Base-by-base conservation (phyloP, 2,329 filamentous ascomycete genomes). In the Aureobasidium sp. region DNA sequence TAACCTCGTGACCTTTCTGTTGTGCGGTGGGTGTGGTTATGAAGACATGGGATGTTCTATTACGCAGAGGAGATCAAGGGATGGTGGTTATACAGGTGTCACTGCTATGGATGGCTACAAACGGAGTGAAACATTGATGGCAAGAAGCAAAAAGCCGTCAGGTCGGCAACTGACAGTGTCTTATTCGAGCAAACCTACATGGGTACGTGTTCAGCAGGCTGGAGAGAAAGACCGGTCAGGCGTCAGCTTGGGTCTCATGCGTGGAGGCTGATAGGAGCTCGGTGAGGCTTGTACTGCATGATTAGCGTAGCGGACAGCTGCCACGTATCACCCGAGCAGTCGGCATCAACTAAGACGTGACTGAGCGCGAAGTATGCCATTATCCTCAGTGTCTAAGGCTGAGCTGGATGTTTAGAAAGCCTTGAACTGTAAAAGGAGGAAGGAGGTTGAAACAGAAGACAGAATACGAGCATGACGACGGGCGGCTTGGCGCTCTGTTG, bases 401-500 rank as follows among this genome's bases (percentile, higher is more conserved):
- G 40, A 24, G 24, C 15, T 29, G 42, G 6, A 17, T 17, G 42
- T 24, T 17, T 45, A 14, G 19, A 27, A 9, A 6, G 22, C 6
- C 22, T 45, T 14, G 9, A 2, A 44, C 11, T 24, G n/a, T 24
- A 9, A 9, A 15, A 2, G 45, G 44, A 17, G 45, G 24, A 15
- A 2, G 45, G 44, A 17, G 45, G 24, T n/a, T 7, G 14, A 48
- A 24, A n/a, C 24, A n/a, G 11, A 8, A 29, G 24, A 29, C 44
- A 24, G n/a, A 12, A 33, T 5, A 29, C 27, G 31, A 33, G 31
- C 31, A 33, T 48, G 47, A 49, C 47, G 48, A 24, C 24, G 29
- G n/a, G n/a, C n/a, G 31, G 24, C 53, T 57, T 57, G 53, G 53
- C 53, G 29, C 3, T 40, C 14, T 45, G 53, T 57, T 48, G 54